Conservation (phyloP, 108 stramenopile species). For the Pseudonitzschia pungens region DNA sequence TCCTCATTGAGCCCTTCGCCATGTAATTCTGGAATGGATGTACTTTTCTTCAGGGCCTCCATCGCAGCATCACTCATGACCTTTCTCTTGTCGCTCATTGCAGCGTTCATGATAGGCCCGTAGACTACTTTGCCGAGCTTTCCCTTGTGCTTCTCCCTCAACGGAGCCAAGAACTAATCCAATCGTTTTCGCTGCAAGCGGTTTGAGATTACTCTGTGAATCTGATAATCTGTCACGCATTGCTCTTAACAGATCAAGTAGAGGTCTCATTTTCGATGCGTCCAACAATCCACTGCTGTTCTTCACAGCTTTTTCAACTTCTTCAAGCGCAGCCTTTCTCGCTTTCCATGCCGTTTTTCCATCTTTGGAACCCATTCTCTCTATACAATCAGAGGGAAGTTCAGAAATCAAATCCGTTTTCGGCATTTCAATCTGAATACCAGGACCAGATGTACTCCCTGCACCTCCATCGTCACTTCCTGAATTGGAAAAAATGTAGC, state of each 20-base stretch:
- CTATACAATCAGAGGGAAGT: constrained; percentile 52
- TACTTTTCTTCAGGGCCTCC: constrained; percentile 56
- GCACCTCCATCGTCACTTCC: neutral
- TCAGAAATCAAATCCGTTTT: constrained; percentile 51
- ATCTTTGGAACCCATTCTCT: constrained; percentile 60
- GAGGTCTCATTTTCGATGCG: constrained; percentile 40
- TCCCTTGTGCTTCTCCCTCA: constrained; percentile 61
- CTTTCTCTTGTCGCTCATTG: constrained; percentile 87
- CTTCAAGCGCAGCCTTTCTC: constrained; percentile 82
- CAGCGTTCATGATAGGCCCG: constrained; percentile 58
- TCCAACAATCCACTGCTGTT: constrained; percentile 56
- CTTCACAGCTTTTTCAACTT: constrained; percentile 53
- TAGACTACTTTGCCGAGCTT: constrained; percentile 74
- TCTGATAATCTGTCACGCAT: constrained; percentile 73
- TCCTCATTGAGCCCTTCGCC: constrained; percentile 56
- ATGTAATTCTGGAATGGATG: constrained; percentile 37
- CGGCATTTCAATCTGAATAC: constrained; percentile 44
- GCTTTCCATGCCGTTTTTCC: constrained; percentile 86
- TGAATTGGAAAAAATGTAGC: constrained; percentile 24
- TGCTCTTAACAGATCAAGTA: constrained; percentile 54
- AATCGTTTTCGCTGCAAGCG: constrained; percentile 71
- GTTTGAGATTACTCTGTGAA: constrained; percentile 89
- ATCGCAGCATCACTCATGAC: constrained; percentile 80
- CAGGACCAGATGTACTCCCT: neutral
- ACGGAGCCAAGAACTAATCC: constrained; percentile 54